Evolutionary conservation across 306 rosid species (phyloP).

Genomic region (Bauhinia variegata): DNA sequence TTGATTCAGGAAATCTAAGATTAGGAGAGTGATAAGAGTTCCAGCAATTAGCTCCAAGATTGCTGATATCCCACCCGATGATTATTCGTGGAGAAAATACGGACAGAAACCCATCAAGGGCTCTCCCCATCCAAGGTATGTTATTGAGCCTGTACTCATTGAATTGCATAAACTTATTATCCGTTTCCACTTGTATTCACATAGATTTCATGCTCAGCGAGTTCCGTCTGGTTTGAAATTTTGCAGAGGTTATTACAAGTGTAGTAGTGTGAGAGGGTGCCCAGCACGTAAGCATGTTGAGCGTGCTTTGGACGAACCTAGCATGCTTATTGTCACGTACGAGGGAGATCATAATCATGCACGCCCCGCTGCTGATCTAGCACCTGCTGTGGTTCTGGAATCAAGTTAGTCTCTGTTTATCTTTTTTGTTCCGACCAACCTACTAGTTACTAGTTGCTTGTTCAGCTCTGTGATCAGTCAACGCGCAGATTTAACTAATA

Average conservation of each 20-base stretch:
- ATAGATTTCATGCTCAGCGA: too few relatives aligned
- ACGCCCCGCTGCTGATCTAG: conserved; percentile 42
- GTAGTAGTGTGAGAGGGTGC: conserved; percentile 78
- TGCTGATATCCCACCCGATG: conserved; percentile 86
- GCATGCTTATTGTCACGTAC: conserved; percentile 80
- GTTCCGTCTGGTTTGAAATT: conserved; percentile 12
- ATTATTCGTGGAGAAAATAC: conserved; percentile 82
- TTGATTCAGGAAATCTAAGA: conserved; percentile 61
- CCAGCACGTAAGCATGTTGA: conserved; percentile 90
- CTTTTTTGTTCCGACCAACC: neutral
- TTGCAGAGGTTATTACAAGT: conserved; percentile 85
- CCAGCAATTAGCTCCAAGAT: conserved; percentile 69
- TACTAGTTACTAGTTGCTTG: neutral
- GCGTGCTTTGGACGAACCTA: conserved; percentile 78
- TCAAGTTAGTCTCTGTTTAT: conserved; percentile 53
- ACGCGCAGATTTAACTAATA: neutral
- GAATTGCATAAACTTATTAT: too few relatives aligned
- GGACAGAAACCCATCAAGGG: conserved; percentile 97
- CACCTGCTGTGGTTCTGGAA: conserved; percentile 50
- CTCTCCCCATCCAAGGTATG: conserved; percentile 82
- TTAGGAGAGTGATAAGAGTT: conserved; percentile 65
- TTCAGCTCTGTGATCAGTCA: neutral
- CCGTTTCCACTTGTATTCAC: too few relatives aligned
- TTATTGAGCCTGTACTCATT: neutral
- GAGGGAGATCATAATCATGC: conserved; percentile 84